Percentiles rank a stretch among this genome's conserved stretches.
Conservation (phyloP, 768 basidiomycete genomes). For the Cystofilobasidium macerans region DNA sequence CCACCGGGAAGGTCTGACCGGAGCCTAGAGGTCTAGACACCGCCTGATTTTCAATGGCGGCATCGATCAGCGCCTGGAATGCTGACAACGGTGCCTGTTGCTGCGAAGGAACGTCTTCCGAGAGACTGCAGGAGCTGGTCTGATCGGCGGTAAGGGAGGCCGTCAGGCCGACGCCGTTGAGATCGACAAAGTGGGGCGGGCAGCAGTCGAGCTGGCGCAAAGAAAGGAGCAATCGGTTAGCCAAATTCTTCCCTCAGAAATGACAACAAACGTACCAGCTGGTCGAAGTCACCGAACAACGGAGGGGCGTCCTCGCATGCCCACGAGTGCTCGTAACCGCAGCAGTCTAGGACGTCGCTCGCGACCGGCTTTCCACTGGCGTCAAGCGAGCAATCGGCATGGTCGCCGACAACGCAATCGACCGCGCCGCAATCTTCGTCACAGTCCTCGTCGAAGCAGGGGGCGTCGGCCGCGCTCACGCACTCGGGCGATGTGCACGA, state of each 20-base stretch:
- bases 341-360: constrained; percentile 16
- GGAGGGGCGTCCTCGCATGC: neutral
- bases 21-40: neutral
- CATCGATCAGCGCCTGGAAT: neutral
- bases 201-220: constrained; percentile 20
- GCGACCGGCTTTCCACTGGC: neutral
- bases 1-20: neutral
- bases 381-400: neutral
- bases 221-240: neutral
- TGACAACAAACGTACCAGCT: constrained; percentile 17
- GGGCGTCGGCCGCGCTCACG: neutral
- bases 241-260: no score
- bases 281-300: constrained; percentile 17
- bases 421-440: neutral
- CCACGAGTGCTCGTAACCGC: constrained; percentile 15
- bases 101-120: neutral
- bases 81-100: neutral
- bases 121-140: neutral
- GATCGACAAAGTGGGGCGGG: neutral
- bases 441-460: constrained; percentile 15
- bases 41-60: neutral
- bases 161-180: neutral
- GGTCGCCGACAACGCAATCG: neutral
- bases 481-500: constrained; percentile 16
- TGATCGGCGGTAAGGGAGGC: neutral